These are phyloP conservation scores for Starmerella tilneyi DNA, from an alignment of 805 yeast species.

Conservation along the genomic window DNA sequence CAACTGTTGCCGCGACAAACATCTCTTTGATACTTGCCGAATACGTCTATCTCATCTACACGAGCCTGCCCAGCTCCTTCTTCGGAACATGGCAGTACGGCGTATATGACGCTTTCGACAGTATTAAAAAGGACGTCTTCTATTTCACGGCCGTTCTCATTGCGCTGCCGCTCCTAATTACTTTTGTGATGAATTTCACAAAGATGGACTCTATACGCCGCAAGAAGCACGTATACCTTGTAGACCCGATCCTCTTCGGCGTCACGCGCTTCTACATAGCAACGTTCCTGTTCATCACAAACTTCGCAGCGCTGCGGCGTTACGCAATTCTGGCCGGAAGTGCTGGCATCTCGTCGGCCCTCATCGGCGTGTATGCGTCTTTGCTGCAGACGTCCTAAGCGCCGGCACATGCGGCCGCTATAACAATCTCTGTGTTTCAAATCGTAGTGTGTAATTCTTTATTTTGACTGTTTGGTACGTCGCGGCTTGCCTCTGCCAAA, in stretches of 20 bases:
- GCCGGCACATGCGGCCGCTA: no score
- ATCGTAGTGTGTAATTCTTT: no score
- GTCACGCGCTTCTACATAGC: constrained; percentile 39
- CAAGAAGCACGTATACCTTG: constrained; percentile 22
- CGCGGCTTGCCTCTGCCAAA: no score
- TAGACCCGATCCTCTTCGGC: constrained; percentile 48
- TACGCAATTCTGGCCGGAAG: constrained; percentile 2
- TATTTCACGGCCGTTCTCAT: constrained; percentile 17
- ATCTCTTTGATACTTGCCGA: constrained; percentile 7
- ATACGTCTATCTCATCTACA: constrained; percentile 3
- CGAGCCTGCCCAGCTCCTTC: constrained; percentile 1
- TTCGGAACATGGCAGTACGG: background rate
- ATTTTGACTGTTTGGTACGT: no score
- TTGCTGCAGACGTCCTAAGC: constrained; percentile 18
- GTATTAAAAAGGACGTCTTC: background rate
- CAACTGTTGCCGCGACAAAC: constrained; percentile 12
- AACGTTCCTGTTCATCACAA: constrained; percentile 22
- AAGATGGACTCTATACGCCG: constrained; percentile 16
- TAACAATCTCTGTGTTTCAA: no score
- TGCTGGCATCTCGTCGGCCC: constrained; percentile 14
- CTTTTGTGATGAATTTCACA: constrained; percentile 32
- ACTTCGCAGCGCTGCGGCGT: background rate
- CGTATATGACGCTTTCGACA: background rate
- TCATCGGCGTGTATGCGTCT: constrained; percentile 34
- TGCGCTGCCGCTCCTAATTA: constrained; percentile 26